phyloP scores from a whole-genome alignment of 305 asterid genomes.

The Fraxinus baroniana region DNA sequence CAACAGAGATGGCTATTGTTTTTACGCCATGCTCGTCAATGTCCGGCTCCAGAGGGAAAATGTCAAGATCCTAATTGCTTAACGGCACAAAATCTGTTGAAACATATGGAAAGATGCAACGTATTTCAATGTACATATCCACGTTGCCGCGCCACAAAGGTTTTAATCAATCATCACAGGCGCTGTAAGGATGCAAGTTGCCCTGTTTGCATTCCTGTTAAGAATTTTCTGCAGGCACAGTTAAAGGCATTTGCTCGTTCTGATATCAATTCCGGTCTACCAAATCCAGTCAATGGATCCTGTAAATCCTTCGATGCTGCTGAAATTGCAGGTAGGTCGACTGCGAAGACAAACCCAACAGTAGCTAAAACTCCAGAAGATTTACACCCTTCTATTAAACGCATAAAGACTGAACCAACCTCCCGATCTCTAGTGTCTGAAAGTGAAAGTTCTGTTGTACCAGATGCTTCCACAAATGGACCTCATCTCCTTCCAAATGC shows the following conservation, averaged over 20 bases:
- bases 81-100: slow-evolving; percentile 61
- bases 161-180: slow-evolving; percentile 53
- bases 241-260: slow-evolving; percentile 46
- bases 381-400: slow-evolving; percentile 70
- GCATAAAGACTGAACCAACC: slow-evolving; percentile 67
- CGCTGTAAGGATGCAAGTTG: slow-evolving; percentile 65
- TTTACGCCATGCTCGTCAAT: slow-evolving; percentile 83
- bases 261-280: slow-evolving; percentile 44
- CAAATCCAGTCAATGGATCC: slow-evolving; percentile 47
- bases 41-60: slow-evolving; percentile 80
- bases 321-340: slow-evolving; percentile 45
- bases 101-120: slow-evolving; percentile 65
- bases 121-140: slow-evolving; percentile 52
- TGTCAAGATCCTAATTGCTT: slow-evolving; percentile 66
- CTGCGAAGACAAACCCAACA: slow-evolving; percentile 36
- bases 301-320: slow-evolving; percentile 46
- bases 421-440: slow-evolving; percentile 45
- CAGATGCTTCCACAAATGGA: slow-evolving; percentile 41
- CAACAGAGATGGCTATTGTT: slow-evolving; percentile 83
- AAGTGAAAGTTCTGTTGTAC: slow-evolving; percentile 39
- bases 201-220: slow-evolving; percentile 89
- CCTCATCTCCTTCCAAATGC: slow-evolving; percentile 34
- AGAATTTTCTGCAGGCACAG: slow-evolving; percentile 55
- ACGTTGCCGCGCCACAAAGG: slow-evolving; percentile 58
- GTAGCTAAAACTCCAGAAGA: slow-evolving; percentile 56